Percentiles rank a stretch among this genome's conserved stretches.
Conservation (phyloP, 768 basidiomycete genomes). For the Rhizopogon salebrosus region DNA sequence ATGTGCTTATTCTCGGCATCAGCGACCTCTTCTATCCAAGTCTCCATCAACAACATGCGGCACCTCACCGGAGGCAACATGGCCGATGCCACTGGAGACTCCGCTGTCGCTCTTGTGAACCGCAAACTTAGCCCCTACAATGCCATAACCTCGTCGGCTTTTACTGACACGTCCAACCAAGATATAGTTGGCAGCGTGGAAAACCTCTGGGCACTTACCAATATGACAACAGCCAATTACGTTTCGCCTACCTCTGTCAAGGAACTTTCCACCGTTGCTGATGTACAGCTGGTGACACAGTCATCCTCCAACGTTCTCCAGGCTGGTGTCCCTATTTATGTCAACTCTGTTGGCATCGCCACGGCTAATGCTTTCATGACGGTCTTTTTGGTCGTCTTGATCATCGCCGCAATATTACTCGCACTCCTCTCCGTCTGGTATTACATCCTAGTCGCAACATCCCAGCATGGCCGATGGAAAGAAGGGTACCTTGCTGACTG, state of each 20-base stretch:
- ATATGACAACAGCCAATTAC: constrained; percentile 6
- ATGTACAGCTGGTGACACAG: constrained; percentile 63
- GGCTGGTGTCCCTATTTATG: constrained; percentile 80
- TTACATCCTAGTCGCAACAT: constrained; percentile 28
- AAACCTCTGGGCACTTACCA: constrained; percentile 9
- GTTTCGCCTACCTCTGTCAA: constrained; percentile 13
- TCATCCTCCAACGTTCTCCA: constrained; percentile 62
- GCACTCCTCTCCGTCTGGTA: constrained; percentile 50
- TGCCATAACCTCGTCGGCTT: constrained; percentile 8
- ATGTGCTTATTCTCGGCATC: constrained; percentile 65
- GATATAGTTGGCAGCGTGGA: constrained; percentile 2
- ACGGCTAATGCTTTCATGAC: constrained; percentile 90
- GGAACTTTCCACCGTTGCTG: constrained; percentile 15
- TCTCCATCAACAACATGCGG: constrained; percentile 78
- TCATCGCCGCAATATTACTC: constrained; percentile 57
- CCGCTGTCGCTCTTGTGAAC: constrained; percentile 73
- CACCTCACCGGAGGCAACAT: constrained; percentile 76
- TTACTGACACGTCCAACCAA: constrained; percentile 1
- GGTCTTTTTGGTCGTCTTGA: constrained; percentile 69
- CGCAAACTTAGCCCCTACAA: constrained; percentile 81
- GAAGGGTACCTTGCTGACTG: constrained; percentile 12
- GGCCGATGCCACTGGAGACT: constrained; percentile 50
- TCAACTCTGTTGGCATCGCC: constrained; percentile 71
- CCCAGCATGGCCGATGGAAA: constrained; percentile 17
- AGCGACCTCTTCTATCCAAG: constrained; percentile 56